Evolutionary conservation across 352 stramenopile genomes (phyloP).

Genomic region (Globisporangium cylindrosporum): DNA sequence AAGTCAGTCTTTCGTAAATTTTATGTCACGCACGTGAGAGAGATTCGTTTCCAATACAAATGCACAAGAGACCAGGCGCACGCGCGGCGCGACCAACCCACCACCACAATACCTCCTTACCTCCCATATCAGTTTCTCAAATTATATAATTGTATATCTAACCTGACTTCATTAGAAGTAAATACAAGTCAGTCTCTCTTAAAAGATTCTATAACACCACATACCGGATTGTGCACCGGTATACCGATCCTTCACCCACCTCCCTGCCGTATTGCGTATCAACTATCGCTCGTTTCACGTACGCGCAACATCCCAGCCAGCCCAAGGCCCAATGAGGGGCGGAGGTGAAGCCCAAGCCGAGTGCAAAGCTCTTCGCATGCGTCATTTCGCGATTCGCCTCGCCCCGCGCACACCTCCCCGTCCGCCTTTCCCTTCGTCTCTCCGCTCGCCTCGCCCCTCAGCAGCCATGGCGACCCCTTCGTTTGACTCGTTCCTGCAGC

Average conservation of each 20-base stretch:
- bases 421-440: not conserved
- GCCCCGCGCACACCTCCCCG: constrained; percentile 1
- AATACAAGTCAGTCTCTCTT: no score
- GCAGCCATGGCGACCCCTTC: constrained; percentile 23
- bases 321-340: not conserved
- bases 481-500: constrained; percentile 54
- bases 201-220: no score
- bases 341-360: not conserved
- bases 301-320: not conserved
- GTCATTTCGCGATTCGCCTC: constrained; percentile 24
- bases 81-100: not conserved
- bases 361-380: not conserved
- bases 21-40: constrained; percentile 4
- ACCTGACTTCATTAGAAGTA: no score
- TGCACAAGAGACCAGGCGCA: constrained; percentile 1
- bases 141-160: no score
- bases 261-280: not conserved
- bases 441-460: not conserved
- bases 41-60: constrained; percentile 12
- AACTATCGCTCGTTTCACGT: not conserved
- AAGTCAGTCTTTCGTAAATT: not conserved
- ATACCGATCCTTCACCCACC: not conserved
- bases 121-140: not conserved
- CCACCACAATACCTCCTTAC: not conserved
- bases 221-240: not conserved